Evolutionary conservation across 345 rosid species (phyloP).

Genomic region (Schrenkiella parvula): DNA sequence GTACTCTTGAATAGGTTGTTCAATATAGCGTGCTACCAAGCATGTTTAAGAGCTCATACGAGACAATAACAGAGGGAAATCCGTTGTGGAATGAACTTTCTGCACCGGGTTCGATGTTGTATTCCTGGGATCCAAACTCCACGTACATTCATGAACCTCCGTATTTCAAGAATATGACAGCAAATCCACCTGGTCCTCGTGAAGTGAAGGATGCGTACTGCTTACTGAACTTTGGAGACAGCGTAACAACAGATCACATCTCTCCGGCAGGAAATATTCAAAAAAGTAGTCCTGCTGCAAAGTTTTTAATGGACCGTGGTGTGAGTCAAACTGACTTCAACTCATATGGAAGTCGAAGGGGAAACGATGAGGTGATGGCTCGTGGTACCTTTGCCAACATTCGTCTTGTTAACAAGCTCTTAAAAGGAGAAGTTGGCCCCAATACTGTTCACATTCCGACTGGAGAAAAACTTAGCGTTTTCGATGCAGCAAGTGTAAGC

Average conservation of each 20-base stretch:
- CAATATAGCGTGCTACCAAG: constrained; percentile 69
- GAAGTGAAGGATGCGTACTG: constrained; percentile 85
- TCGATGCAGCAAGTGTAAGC: constrained; percentile 77
- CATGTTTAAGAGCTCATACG: constrained; percentile 74
- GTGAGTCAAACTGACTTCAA: constrained; percentile 62
- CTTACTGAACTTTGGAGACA: constrained; percentile 73
- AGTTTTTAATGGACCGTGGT: constrained; percentile 61
- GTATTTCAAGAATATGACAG: constrained; percentile 68
- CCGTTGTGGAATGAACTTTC: constrained; percentile 75
- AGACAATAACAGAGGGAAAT: constrained; percentile 70
- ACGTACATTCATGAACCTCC: constrained; percentile 90
- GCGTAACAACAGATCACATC: constrained; percentile 84
- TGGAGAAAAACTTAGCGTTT: constrained; percentile 69
- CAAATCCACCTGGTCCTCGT: constrained; percentile 67
- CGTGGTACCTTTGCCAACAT: constrained; percentile 90
- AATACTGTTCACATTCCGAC: constrained; percentile 72
- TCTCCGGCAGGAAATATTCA: constrained; percentile 89
- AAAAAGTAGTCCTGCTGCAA: constrained; percentile 75
- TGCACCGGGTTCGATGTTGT: constrained; percentile 46
- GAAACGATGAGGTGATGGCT: constrained; percentile 78
- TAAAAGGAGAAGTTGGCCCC: constrained; percentile 86
- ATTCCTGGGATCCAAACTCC: constrained; percentile 73
- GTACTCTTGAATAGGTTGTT: constrained; percentile 45
- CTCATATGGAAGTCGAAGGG: constrained; percentile 83
- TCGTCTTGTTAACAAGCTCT: constrained; percentile 68